These are phyloP conservation scores for Vanrija pseudolonga DNA, from an alignment of 1,284 basidiomycete species.

Conservation along the genomic window DNA sequence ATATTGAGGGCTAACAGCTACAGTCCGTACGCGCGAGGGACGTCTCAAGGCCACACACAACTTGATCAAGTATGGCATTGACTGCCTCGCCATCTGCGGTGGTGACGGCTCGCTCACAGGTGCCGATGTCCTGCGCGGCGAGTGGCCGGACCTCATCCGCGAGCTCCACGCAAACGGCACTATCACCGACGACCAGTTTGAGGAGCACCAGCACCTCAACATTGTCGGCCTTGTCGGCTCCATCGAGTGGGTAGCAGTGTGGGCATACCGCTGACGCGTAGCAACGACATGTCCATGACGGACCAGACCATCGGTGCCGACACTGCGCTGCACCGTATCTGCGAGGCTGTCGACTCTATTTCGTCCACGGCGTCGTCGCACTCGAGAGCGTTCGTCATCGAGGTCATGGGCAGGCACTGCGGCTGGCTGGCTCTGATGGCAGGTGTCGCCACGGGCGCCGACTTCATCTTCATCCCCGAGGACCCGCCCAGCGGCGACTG, in stretches of 20 bases:
- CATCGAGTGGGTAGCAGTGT: conserved; percentile 60
- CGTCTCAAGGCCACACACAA: conserved; percentile 82
- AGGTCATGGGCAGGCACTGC: conserved; percentile 98
- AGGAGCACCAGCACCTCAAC: conserved; percentile 74
- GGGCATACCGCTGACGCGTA: no score
- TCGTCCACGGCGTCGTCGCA: conserved; percentile 94
- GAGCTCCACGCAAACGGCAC: conserved; percentile 62
- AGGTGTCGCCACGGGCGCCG: conserved; percentile 87
- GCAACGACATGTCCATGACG: conserved; percentile 96
- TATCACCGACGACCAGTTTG: conserved; percentile 71
- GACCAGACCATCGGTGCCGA: conserved; percentile 95
- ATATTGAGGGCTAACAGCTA: background rate
- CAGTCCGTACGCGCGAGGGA: conserved; percentile 77
- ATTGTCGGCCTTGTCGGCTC: conserved; percentile 97
- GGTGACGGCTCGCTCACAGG: conserved; percentile 96
- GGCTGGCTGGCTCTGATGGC: conserved; percentile 95
- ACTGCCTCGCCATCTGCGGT: conserved; percentile 93
- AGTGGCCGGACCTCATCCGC: conserved; percentile 83
- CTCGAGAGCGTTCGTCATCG: conserved; percentile 94
- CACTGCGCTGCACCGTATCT: conserved; percentile 92
- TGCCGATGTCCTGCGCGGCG: conserved; percentile 85
- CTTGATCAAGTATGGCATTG: conserved; percentile 91
- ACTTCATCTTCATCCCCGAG: conserved; percentile 97
- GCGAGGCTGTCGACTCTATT: conserved; percentile 96
- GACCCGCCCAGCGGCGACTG: conserved; percentile 71